Conservation (phyloP, 371 early-diverging fungal genomes). For the Apophysomyces trapeziformis region DNA sequence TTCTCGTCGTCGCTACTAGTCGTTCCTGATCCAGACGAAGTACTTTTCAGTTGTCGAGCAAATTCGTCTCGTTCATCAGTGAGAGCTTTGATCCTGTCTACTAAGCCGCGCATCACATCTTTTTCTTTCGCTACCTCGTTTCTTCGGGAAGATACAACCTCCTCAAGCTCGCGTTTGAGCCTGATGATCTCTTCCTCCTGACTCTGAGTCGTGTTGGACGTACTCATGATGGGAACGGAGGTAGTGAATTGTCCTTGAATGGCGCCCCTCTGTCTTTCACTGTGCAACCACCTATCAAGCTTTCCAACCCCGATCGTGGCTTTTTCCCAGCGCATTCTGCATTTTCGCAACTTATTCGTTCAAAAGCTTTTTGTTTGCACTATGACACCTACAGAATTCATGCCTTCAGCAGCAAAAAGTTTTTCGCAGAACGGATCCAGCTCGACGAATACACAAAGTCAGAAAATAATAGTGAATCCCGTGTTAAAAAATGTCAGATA, state of each 20-base stretch:
- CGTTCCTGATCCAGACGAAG: background rate
- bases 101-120: slow-evolving; percentile 45
- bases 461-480: slow-evolving; percentile 2
- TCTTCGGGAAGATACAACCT: slow-evolving; percentile 21
- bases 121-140: slow-evolving; percentile 35
- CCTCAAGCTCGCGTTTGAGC: slow-evolving; percentile 27
- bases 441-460: background rate
- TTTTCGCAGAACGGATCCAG: background rate
- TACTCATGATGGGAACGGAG: background rate
- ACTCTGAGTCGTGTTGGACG: background rate
- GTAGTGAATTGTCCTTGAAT: too few species aligned
- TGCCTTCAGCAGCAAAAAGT: background rate
- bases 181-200: slow-evolving; percentile 23
- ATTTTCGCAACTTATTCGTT: background rate
- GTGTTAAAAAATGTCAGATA: background rate
- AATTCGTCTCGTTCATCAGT: slow-evolving; percentile 41
- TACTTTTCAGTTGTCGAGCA: slow-evolving; percentile 11
- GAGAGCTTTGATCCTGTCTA: slow-evolving; percentile 40
- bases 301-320: too few species aligned
- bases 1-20: slow-evolving; percentile 11
- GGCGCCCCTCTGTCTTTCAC: too few species aligned
- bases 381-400: slow-evolving; percentile 1
- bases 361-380: background rate
- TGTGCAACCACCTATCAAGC: too few species aligned
- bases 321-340: too few species aligned